Conservation (phyloP, 2,329 filamentous ascomycete genomes). For the Ilyonectria mors-panacis region DNA sequence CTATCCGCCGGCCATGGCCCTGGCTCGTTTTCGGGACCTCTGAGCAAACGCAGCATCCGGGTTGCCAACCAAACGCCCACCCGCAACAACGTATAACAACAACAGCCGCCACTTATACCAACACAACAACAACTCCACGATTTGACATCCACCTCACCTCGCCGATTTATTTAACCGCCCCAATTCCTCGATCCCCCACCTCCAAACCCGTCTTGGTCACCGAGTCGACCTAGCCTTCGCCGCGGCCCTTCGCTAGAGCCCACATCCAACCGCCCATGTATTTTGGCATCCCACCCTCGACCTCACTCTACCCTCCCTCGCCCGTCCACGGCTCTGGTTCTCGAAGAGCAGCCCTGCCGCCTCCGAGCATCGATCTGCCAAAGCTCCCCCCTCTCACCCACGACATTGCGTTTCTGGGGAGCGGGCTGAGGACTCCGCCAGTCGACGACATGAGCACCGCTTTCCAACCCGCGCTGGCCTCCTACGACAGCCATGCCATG, state of each 20-base stretch:
- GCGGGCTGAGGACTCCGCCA: slow-evolving; percentile 66
- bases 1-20: slow-evolving; percentile 46
- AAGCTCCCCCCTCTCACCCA: slow-evolving; percentile 43
- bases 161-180: neutral
- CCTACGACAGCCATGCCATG: slow-evolving; percentile 63
- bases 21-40: slow-evolving; percentile 30
- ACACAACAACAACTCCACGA: slow-evolving; percentile 3
- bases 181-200: slow-evolving; percentile 1
- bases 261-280: slow-evolving; percentile 46
- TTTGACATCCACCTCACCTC: slow-evolving; percentile 7
- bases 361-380: slow-evolving; percentile 37
- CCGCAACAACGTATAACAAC: slow-evolving; percentile 17
- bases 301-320: slow-evolving; percentile 43
- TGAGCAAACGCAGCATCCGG: slow-evolving; percentile 39
- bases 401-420: slow-evolving; percentile 40
- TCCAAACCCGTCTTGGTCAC: neutral
- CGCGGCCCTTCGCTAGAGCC: neutral
- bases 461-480: slow-evolving; percentile 64
- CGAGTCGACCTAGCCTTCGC: slow-evolving; percentile 10
- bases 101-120: slow-evolving; percentile 30
- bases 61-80: slow-evolving; percentile 31
- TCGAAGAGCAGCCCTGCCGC: slow-evolving; percentile 37
- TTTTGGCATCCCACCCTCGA: slow-evolving; percentile 43
- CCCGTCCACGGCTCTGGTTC: slow-evolving; percentile 39
- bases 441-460: slow-evolving; percentile 67